phyloP scores from a whole-genome alignment of 176 grass and related monocot genomes.

The Oryza brachyantha region DNA sequence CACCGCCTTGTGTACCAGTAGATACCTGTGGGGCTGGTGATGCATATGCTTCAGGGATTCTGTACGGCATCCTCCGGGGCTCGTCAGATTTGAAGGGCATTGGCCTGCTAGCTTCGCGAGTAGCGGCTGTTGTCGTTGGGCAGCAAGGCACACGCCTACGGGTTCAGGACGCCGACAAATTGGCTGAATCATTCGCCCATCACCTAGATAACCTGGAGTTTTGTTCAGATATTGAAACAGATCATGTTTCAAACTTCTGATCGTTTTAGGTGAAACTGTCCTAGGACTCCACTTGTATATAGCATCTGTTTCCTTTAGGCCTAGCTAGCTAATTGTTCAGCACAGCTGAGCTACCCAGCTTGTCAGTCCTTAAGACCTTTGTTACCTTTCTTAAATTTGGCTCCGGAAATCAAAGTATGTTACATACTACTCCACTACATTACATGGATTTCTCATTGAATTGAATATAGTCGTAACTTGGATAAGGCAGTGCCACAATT shows the following conservation, averaged over 20 bases:
- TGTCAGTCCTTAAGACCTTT: not conserved
- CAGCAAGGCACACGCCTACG: conserved; percentile 84
- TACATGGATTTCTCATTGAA: conserved; percentile 5
- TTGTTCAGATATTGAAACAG: conserved; percentile 52
- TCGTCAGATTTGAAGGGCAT: conserved; percentile 78
- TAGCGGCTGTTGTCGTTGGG: conserved; percentile 72
- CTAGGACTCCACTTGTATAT: conserved; percentile 30
- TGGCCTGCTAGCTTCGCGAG: conserved; percentile 62
- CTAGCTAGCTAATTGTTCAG: conserved; percentile 29
- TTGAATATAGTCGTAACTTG: not conserved
- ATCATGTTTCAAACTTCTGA: conserved; percentile 50
- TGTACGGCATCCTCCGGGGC: conserved; percentile 80
- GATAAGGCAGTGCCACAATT: not conserved
- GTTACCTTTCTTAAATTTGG: not conserved
- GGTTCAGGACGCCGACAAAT: conserved; percentile 64
- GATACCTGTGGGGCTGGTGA: conserved; percentile 95
- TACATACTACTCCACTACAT: too few species aligned
- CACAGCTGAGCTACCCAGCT: not conserved
- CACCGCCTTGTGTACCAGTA: conserved; percentile 55
- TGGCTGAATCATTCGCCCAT: conserved; percentile 54
- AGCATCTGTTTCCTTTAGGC: conserved; percentile 29
- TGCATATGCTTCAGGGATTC: conserved; percentile 79
- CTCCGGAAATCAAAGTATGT: not conserved
- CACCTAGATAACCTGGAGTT: conserved; percentile 67
- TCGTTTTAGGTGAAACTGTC: conserved; percentile 6